Percentiles rank a stretch among this genome's conserved stretches.
These are phyloP conservation scores for Phytophthora tubulina DNA, from an alignment of 352 stramenopile species.

Conservation along the genomic window DNA sequence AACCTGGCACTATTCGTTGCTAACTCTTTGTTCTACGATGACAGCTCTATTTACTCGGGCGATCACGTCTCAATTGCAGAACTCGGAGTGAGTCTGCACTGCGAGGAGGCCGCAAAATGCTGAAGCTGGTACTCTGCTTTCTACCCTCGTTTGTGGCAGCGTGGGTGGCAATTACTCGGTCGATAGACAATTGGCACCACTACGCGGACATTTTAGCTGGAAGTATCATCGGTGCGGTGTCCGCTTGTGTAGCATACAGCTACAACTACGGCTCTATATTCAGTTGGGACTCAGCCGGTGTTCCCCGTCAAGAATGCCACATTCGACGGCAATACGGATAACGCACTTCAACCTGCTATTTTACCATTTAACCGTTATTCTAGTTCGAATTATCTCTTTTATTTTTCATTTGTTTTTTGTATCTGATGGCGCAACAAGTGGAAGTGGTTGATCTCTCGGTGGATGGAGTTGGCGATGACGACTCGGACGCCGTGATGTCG, in stretches of 20 bases:
- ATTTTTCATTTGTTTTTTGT: conserved; percentile 31
- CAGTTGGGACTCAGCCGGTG: conserved; percentile 52
- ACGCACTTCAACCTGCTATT: conserved; percentile 6
- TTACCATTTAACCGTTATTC: conserved; percentile 9
- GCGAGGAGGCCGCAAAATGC: conserved; percentile 57
- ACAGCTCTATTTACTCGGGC: conserved; percentile 76
- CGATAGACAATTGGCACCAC: conserved; percentile 86
- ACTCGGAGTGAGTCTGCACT: conserved; percentile 54
- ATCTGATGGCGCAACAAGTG: conserved; percentile 32
- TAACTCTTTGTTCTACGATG: conserved; percentile 19
- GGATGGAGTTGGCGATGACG: conserved; percentile 12
- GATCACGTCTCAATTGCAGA: conserved; percentile 59
- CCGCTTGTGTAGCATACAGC: conserved; percentile 51
- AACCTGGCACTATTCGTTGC: neutral
- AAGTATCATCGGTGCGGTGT: conserved; percentile 59
- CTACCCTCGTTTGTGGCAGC: conserved; percentile 62
- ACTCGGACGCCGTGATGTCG: conserved; percentile 19
- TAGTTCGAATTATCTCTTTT: neutral
- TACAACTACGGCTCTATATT: conserved; percentile 80
- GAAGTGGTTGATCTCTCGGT: conserved; percentile 40
- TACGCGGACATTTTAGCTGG: conserved; percentile 78
- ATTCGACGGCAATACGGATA: neutral
- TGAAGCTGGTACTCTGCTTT: conserved; percentile 81
- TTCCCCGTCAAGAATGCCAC: conserved; percentile 49
- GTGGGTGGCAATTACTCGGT: conserved; percentile 78